Base-by-base conservation (phyloP, 305 asterid species). In the Solanum chacoense region DNA sequence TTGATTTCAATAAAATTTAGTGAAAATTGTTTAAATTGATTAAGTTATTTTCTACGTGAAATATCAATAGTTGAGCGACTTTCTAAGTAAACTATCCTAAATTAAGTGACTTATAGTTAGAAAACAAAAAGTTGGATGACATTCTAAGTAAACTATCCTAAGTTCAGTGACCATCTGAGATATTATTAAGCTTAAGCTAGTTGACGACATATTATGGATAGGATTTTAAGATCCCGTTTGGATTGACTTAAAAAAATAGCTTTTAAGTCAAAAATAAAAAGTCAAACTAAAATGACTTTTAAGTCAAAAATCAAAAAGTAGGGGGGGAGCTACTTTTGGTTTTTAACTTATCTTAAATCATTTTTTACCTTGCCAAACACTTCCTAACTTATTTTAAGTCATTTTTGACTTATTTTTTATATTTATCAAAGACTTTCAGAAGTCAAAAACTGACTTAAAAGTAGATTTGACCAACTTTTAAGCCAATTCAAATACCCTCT, bases 401-500 rank as follows among this genome's bases (percentile, higher is more conserved):
- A 50, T 18, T 16, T 6, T 6, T 7, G 0, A 16, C 65, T 50
- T 50, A 50, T 50, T 16, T 45, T 50, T 50, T 50, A 50, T 50
- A 50, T 50, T 50, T 6, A 4, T 16, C n/a, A 50, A 50, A 50
- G 8, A 50, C 9, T 50, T 50, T 2, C 0, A 50, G 8, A 50
- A 50, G 3, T 16, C 0, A 5, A 50, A 16, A 50, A 50, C 10
- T 50, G n/a, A 50, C 65, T 16, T 50, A 50, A 50, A 50, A 50
- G 0, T 50, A 50, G 1, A 0, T 16, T 50, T 16, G 1, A 50
- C 4, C n/a, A 50, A 16, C n/a, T 50, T 50, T 50, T 50, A 6
- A 50, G 9, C 8, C n/a, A 50, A 50, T 50, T 14, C 8, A 50
- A 50, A 50, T 2, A 6, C 65, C n/a, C 65, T 50, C n/a, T 50